Conservation (phyloP, 2,329 filamentous ascomycete species). For the Penicillium sp. region DNA sequence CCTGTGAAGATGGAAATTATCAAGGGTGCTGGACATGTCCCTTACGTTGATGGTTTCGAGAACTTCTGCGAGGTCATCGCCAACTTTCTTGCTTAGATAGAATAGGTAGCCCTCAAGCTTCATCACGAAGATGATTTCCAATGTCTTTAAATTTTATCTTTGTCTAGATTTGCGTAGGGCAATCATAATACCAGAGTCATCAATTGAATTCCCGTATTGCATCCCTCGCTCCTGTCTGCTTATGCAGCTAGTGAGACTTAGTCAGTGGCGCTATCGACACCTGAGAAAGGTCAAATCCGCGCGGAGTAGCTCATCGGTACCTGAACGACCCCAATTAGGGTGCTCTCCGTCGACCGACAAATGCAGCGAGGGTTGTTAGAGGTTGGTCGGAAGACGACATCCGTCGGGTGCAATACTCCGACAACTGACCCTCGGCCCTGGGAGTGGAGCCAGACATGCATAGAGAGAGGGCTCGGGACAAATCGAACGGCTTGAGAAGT, state of each 20-base stretch:
- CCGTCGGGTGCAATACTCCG: constrained; percentile 8
- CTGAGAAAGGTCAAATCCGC: too few species aligned
- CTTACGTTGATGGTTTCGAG: constrained; percentile 7
- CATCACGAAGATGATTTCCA: not conserved
- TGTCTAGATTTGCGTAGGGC: constrained; percentile 1
- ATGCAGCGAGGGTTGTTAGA: not conserved
- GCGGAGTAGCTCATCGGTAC: too few species aligned
- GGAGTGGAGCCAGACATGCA: not conserved
- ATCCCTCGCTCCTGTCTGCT: too few species aligned
- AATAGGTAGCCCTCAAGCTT: not conserved
- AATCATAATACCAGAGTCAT: not conserved
- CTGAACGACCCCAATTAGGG: not conserved
- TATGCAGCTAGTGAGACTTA: too few species aligned
- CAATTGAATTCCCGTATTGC: not conserved
- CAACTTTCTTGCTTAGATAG: constrained; percentile 4
- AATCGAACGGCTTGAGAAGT: not conserved
- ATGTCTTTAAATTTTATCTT: constrained; percentile 1
- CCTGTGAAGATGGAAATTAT: constrained; percentile 6
- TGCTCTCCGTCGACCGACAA: not conserved
- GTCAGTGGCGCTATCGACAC: too few species aligned
- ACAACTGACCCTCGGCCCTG: not conserved
- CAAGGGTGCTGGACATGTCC: constrained; percentile 6
- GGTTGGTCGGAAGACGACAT: not conserved
- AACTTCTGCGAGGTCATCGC: constrained; percentile 5
- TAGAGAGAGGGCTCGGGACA: not conserved